phyloP scores from a whole-genome alignment of 2,329 filamentous ascomycete species.

The Aspergillus hiratsukae region DNA sequence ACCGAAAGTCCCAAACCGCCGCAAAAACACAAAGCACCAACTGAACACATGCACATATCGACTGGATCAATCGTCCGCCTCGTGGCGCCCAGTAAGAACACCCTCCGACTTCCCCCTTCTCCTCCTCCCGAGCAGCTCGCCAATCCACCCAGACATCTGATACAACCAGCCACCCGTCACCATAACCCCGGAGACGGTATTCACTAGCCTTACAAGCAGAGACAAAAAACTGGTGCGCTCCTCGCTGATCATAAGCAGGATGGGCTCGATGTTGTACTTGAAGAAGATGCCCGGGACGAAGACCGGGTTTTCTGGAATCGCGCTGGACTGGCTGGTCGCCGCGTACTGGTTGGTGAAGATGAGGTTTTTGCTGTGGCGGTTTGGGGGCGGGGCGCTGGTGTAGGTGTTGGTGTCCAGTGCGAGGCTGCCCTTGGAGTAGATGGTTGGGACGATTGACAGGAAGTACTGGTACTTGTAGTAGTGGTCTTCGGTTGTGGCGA shows the following conservation, averaged over 20 bases:
- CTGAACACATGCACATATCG: background rate
- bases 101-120: slow-evolving; percentile 42
- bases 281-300: slow-evolving; percentile 87
- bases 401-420: slow-evolving; percentile 42
- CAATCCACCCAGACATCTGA: slow-evolving; percentile 72
- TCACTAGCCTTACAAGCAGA: slow-evolving; percentile 78
- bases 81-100: slow-evolving; percentile 44
- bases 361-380: slow-evolving; percentile 47
- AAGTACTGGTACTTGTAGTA: slow-evolving; percentile 99
- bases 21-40: slow-evolving; percentile 2
- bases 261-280: slow-evolving; percentile 98
- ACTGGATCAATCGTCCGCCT: slow-evolving; percentile 23
- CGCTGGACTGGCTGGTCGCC: slow-evolving; percentile 78
- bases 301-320: slow-evolving; percentile 52
- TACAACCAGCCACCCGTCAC: slow-evolving; percentile 94
- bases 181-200: slow-evolving; percentile 83
- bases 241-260: slow-evolving; percentile 80
- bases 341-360: slow-evolving; percentile 97
- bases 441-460: slow-evolving; percentile 87
- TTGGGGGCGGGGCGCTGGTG: slow-evolving; percentile 32
- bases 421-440: slow-evolving; percentile 64
- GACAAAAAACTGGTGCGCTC: slow-evolving; percentile 68
- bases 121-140: slow-evolving; percentile 45
- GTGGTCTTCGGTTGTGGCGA: slow-evolving; percentile 67
- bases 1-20: background rate